Percentiles rank a stretch among this genome's conserved stretches.
Conservation (phyloP, 768 basidiomycete species). For the Boletellus sp. region DNA sequence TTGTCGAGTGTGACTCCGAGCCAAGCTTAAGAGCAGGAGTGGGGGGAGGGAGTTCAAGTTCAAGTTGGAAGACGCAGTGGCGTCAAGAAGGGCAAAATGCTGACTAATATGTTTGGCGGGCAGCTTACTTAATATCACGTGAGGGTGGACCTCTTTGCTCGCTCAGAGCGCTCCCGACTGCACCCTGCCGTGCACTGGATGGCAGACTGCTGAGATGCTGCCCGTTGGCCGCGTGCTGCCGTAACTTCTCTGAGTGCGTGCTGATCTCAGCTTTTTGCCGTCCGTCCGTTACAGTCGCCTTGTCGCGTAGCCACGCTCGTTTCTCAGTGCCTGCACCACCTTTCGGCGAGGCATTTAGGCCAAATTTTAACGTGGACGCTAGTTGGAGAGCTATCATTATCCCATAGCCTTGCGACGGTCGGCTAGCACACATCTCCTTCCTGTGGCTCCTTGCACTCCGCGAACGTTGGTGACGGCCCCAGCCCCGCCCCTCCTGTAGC, state of each 20-base stretch:
- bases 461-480: neutral
- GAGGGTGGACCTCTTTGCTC: slow-evolving; percentile 26
- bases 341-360: slow-evolving; percentile 2
- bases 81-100: slow-evolving; percentile 8
- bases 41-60: slow-evolving; percentile 19
- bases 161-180: neutral
- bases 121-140: slow-evolving; percentile 19
- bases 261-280: neutral
- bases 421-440: slow-evolving; percentile 4
- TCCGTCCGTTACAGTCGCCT: neutral
- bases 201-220: slow-evolving; percentile 2
- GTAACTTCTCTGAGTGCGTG: slow-evolving; percentile 7
- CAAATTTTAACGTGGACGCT: neutral
- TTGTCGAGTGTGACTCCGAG: slow-evolving; percentile 24
- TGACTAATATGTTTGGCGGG: slow-evolving; percentile 24
- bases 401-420: slow-evolving; percentile 3
- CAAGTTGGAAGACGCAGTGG: slow-evolving; percentile 24
- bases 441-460: slow-evolving; percentile 19
- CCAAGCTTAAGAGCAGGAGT: slow-evolving; percentile 23
- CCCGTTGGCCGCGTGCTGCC: neutral
- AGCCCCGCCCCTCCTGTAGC: slow-evolving; percentile 7
- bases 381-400: slow-evolving; percentile 2
- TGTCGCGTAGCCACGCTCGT: slow-evolving; percentile 11
- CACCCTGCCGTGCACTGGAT: neutral
- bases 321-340: neutral